Base-by-base conservation (phyloP, 331 rosid genomes). In the Quercus tomentella region DNA sequence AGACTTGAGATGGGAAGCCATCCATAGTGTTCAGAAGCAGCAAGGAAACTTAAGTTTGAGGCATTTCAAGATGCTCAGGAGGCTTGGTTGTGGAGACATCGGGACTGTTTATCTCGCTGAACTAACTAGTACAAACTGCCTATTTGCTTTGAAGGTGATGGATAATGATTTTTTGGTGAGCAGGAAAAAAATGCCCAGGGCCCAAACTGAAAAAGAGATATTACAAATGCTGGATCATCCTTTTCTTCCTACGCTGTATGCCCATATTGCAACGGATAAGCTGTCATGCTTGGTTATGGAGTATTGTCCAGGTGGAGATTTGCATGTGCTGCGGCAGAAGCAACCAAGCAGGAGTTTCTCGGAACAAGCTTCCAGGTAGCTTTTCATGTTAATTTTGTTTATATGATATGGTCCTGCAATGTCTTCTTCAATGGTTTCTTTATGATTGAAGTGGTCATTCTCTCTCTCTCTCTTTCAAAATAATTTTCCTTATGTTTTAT, bases 101-200 rank as follows among this genome's bases (percentile, higher is more conserved):
- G 99, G 99, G 82, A 93, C 98, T 20, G 99, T 96, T 79, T 91
- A 93, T 90, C 98, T 96, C 72, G 97, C 98, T 23, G 99, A 96
- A 84, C 87, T 96, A 49, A 88, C 80, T 16, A 89, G 93, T 33
- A 86, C 96, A 74, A 91, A 87, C 73, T 91, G 94, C 77, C 84
- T 89, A 74, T 96, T 90, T 89, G 97, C 99, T 55, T 69, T 96
- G 77, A 96, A 96, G 83, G 96, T 93, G 88, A 93, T 91, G 99
- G 94, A 96, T 87, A 96, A 87, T 16, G 99, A 93, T 77, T 91
- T 88, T 83, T 88, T 96, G 92, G 89, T 83, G 6, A 89, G 89
- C 76, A 85, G 92, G 83, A 96, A 91, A 82, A 96, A 93, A 86
- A 82, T 88, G 82, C 86, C 88, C 71, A 86, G 99, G 86, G 97